phyloP scores from a whole-genome alignment of 2,329 filamentous ascomycete species.

The Claviceps sp. region DNA sequence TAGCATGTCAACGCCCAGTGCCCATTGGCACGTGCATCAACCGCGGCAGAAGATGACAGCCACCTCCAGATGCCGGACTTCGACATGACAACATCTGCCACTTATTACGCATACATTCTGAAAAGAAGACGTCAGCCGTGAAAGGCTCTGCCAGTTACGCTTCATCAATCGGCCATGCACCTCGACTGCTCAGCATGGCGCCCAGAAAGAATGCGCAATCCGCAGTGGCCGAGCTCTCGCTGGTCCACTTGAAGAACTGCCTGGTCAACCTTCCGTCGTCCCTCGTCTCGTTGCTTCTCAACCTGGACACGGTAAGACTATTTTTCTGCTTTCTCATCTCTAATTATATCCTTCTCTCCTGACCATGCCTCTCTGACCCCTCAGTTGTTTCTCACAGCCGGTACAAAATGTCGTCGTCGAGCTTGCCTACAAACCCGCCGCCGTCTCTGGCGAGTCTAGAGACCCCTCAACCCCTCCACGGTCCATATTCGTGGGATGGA shows the following conservation, averaged over 20 bases:
- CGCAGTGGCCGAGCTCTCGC: constrained; percentile 67
- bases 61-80: background rate
- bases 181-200: constrained; percentile 23
- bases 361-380: background rate
- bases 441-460: constrained; percentile 25
- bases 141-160: background rate
- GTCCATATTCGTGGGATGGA: constrained; percentile 88
- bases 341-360: background rate
- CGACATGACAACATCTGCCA: background rate
- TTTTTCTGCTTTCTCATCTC: constrained; percentile 7
- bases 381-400: constrained; percentile 37
- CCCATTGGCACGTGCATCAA: background rate
- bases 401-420: constrained; percentile 96
- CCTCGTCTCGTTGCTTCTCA: constrained; percentile 72
- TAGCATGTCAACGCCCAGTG: background rate
- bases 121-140: background rate
- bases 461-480: constrained; percentile 37
- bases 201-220: constrained; percentile 44
- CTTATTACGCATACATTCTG: background rate
- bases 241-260: constrained; percentile 85
- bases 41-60: background rate
- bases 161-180: background rate
- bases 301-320: constrained; percentile 67
- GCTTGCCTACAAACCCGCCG: constrained; percentile 50
- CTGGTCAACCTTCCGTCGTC: constrained; percentile 82